Evolutionary conservation across 352 stramenopile species (phyloP).

Genomic region (Pythium biforme): DNA sequence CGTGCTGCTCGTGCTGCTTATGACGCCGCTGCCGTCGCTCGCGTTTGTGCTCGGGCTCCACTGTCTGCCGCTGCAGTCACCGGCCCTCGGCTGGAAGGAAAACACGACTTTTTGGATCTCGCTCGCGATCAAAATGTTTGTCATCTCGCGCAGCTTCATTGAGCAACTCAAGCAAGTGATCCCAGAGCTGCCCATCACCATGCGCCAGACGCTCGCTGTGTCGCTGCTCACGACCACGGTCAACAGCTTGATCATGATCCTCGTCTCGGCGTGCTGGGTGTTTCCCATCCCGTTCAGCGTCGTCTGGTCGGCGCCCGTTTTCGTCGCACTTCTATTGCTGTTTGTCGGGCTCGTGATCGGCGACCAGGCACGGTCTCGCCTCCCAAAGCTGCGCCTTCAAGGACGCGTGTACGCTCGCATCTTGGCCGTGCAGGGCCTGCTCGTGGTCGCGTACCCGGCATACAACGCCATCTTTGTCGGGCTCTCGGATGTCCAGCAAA

Average conservation of each 20-base stretch:
- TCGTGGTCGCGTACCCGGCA: constrained; percentile 20
- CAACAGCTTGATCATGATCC: background rate
- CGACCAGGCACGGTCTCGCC: background rate
- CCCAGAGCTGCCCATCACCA: constrained; percentile 20
- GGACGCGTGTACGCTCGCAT: constrained; percentile 15
- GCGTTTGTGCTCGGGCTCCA: constrained; percentile 21
- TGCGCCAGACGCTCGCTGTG: constrained; percentile 8
- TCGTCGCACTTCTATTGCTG: constrained; percentile 4
- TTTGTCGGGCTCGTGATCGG: constrained; percentile 20
- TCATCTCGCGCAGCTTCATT: constrained; percentile 22
- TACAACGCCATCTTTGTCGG: constrained; percentile 28
- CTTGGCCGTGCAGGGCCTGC: constrained; percentile 12
- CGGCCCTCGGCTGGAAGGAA: constrained; percentile 2
- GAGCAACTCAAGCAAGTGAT: constrained; percentile 26
- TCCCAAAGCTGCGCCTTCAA: constrained; percentile 4
- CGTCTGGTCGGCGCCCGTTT: constrained; percentile 19
- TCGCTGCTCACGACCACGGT: constrained; percentile 10
- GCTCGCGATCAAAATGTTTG: constrained; percentile 7
- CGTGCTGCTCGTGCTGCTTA: constrained; percentile 5
- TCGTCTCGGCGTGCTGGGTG: constrained; percentile 10
- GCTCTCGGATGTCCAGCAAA: constrained; percentile 19
- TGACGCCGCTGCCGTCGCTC: constrained; percentile 24
- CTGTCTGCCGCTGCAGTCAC: constrained; percentile 17
- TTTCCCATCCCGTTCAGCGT: constrained; percentile 27
- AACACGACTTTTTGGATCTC: constrained; percentile 20